Conservation (phyloP, 2,329 filamentous ascomycete species). For the Cercospora sp. region DNA sequence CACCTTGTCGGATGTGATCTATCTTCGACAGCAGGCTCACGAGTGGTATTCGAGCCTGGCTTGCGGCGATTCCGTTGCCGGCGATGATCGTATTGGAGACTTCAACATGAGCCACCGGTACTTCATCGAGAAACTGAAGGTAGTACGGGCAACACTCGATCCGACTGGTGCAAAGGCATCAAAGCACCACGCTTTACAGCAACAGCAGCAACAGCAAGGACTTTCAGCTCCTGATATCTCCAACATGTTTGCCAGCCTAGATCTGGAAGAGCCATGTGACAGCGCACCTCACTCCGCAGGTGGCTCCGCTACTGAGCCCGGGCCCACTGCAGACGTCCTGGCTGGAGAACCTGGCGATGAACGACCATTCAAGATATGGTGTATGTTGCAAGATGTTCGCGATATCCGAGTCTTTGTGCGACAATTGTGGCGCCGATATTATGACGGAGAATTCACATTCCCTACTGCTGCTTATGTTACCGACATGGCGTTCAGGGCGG, state of each 20-base stretch:
- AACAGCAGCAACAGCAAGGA: too few species aligned
- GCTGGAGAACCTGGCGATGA: neutral
- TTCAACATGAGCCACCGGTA: neutral
- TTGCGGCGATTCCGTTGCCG: neutral
- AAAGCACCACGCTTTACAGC: too few species aligned
- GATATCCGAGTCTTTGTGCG: neutral
- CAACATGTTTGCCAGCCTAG: too few species aligned
- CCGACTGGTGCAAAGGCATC: too few species aligned
- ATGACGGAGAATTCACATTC: neutral
- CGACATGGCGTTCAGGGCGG: neutral
- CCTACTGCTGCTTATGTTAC: neutral
- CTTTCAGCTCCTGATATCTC: too few species aligned
- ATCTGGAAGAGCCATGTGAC: too few species aligned
- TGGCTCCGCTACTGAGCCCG: neutral
- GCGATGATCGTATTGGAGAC: neutral
- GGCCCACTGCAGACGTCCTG: neutral
- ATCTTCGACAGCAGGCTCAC: neutral
- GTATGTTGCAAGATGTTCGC: neutral
- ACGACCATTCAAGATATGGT: neutral
- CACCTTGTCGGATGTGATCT: neutral
- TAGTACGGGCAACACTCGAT: too few species aligned
- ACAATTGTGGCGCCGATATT: neutral
- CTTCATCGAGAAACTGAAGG: neutral
- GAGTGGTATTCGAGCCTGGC: neutral
- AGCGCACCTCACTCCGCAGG: too few species aligned